Conservation (phyloP, 768 basidiomycete genomes). For the Suillus sp. region DNA sequence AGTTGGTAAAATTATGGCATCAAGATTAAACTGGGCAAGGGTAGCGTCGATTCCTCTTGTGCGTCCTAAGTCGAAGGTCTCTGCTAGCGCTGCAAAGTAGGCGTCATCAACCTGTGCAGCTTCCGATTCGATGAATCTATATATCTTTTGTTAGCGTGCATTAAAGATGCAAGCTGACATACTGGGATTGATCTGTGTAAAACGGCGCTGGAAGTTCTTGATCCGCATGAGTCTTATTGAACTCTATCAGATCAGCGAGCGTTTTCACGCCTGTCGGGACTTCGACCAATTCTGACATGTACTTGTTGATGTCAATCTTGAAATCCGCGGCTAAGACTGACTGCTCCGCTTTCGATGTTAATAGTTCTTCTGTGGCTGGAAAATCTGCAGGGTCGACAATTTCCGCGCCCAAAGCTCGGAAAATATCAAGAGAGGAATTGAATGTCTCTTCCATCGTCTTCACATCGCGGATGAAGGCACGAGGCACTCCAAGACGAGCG, state of each 20-base stretch:
- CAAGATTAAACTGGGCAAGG: background rate
- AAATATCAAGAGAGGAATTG: conserved; percentile 38
- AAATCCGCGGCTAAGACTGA: conserved; percentile 54
- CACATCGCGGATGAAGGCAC: conserved; percentile 32
- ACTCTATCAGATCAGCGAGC: conserved; percentile 57
- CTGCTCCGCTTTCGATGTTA: conserved; percentile 48
- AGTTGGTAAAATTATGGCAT: conserved; percentile 1
- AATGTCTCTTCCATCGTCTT: conserved; percentile 37
- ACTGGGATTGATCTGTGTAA: conserved; percentile 30
- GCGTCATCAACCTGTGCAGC: background rate
- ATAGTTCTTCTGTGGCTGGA: conserved; percentile 45
- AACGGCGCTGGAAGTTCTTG: conserved; percentile 41
- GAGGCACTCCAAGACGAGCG: conserved; percentile 56
- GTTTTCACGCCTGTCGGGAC: conserved; percentile 59
- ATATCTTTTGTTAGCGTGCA: background rate
- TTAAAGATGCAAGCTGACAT: background rate
- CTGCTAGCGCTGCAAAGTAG: background rate
- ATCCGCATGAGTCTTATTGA: conserved; percentile 49
- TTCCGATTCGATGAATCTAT: background rate
- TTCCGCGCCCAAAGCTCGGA: conserved; percentile 44
- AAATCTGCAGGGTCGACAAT: conserved; percentile 59
- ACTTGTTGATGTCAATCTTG: conserved; percentile 48
- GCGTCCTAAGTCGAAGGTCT: background rate
- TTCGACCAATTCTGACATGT: conserved; percentile 42
- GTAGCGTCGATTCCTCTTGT: background rate